These are phyloP conservation scores for Umbelopsis vinacea DNA, from an alignment of 192 early-diverging fungal genomes.

Conservation along the genomic window DNA sequence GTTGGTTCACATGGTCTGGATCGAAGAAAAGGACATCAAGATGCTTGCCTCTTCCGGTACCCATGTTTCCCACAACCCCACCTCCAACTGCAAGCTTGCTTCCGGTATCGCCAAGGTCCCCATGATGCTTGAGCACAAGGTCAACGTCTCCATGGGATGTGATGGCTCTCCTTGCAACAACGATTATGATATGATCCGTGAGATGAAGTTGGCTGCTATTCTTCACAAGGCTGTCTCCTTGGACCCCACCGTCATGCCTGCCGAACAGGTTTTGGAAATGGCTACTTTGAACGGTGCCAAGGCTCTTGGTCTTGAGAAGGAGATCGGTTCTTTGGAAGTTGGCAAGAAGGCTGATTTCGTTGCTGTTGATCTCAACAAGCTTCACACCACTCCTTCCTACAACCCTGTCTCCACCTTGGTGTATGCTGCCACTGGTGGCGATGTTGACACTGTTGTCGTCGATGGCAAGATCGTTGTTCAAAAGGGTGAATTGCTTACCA, in stretches of 20 bases:
- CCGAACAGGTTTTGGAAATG: slow-evolving; percentile 31
- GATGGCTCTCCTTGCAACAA: slow-evolving; percentile 31
- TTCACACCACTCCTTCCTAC: slow-evolving; percentile 26
- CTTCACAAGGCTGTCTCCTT: slow-evolving; percentile 28
- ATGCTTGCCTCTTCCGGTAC: slow-evolving; percentile 24
- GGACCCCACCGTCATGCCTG: slow-evolving; percentile 26
- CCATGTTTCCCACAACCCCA: slow-evolving; percentile 30
- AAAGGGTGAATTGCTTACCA: slow-evolving; percentile 20
- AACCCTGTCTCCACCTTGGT: slow-evolving; percentile 27
- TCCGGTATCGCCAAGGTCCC: slow-evolving; percentile 28
- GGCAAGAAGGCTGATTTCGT: slow-evolving; percentile 36
- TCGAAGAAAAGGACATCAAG: slow-evolving; percentile 28
- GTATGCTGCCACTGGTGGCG: slow-evolving; percentile 29
- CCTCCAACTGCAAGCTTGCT: slow-evolving; percentile 32
- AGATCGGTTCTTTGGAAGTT: slow-evolving; percentile 29
- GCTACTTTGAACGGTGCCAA: slow-evolving; percentile 33
- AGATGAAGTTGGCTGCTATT: slow-evolving; percentile 32
- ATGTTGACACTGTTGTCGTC: slow-evolving; percentile 24
- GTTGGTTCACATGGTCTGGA: slow-evolving; percentile 30
- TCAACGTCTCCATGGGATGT: slow-evolving; percentile 29
- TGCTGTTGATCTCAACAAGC: slow-evolving; percentile 25
- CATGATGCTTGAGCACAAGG: slow-evolving; percentile 16
- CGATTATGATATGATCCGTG: slow-evolving; percentile 29
- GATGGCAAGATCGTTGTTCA: slow-evolving; percentile 25
- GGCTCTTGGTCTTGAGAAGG: slow-evolving; percentile 29